Evolutionary conservation across 2,329 filamentous ascomycete species (phyloP), one percentile per base, ranked within the genome.

Genomic region (Calonectria pseudoreteaudii): DNA sequence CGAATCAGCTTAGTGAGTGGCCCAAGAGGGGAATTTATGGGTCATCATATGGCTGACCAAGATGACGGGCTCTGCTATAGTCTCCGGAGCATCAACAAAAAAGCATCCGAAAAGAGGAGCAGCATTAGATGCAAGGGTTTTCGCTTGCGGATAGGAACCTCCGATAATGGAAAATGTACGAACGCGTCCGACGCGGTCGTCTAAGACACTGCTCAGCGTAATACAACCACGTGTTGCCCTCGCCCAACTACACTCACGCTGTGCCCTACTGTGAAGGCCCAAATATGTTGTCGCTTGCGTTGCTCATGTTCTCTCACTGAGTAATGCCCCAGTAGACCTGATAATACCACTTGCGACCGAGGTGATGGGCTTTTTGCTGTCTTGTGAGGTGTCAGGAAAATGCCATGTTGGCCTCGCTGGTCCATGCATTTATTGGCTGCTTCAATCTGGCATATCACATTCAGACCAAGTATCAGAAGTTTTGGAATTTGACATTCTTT

Each of bases 181-280:
- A 20, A 44, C 18, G 7, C 41, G 18, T n/a, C 18, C 41, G 3
- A n/a, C 7, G 7, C 7, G 18, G 7, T 8, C 7, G 18, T 16
- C 8, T 10, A 3, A 6, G 1, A 9, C 2, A 18, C n/a, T 18
- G 5, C 41, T 8, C 1, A 20, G 18, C 18, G 2, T 20, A 14
- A 41, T 18, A 44, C 18, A 44, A 1, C 9, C 41, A 20, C 18
- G 41, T n/a, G 6, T 20, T 44, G 41, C 1, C 41, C 7, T 44
- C 10, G 18, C 18, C 41, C 41, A 44, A 14, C 14, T 9, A 14
- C 8, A 11, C 31, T 2, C 31, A 34, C 9, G 31, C 31, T 34
- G 36, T 9, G 14, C 36, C 14, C 36, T 16, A 16, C 36, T 38
- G 16, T 20, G 16, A 41, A 41, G 38, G 4, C 4, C 16, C 14